Evolutionary conservation across 164 flowering plant species (phyloP).

Genomic region (Berberis vulgaris): DNA sequence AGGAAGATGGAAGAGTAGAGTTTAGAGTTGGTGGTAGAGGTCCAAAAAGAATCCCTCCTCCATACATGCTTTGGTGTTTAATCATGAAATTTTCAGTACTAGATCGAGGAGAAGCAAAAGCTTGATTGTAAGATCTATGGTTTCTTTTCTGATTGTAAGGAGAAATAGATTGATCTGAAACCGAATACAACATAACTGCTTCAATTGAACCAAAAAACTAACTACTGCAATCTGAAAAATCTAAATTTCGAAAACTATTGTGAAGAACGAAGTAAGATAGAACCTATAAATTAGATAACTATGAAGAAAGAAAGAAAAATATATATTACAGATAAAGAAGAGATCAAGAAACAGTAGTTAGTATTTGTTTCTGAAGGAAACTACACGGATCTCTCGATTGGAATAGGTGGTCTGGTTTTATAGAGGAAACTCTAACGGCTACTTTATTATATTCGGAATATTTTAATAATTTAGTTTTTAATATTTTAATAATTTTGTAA

Average conservation of each 20-base stretch:
- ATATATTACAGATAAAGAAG: no score
- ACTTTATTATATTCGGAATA: conserved; percentile 11
- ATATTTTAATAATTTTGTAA: background rate
- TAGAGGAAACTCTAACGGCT: conserved; percentile 24
- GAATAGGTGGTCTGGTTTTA: background rate
- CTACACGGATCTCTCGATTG: background rate
- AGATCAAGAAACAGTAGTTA: background rate
- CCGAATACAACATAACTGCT: conserved; percentile 11
- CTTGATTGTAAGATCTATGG: conserved; percentile 12
- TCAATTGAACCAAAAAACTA: conserved; percentile 21
- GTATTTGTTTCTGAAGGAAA: background rate
- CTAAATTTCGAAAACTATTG: no score
- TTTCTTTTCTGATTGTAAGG: conserved; percentile 23
- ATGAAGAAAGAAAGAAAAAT: no score
- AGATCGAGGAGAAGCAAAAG: conserved; percentile 8
- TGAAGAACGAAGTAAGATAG: no score
- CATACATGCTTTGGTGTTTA: background rate
- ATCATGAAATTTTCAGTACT: background rate
- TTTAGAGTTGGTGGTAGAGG: background rate
- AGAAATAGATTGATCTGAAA: conserved; percentile 24
- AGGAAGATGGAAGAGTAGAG: background rate
- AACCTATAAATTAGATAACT: no score
- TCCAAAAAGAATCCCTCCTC: background rate
- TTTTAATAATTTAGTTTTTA: no score
- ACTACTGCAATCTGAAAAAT: background rate